These are phyloP conservation scores for Fusarium devonianum DNA, from an alignment of 2,329 filamentous ascomycete species.

Conservation along the genomic window DNA sequence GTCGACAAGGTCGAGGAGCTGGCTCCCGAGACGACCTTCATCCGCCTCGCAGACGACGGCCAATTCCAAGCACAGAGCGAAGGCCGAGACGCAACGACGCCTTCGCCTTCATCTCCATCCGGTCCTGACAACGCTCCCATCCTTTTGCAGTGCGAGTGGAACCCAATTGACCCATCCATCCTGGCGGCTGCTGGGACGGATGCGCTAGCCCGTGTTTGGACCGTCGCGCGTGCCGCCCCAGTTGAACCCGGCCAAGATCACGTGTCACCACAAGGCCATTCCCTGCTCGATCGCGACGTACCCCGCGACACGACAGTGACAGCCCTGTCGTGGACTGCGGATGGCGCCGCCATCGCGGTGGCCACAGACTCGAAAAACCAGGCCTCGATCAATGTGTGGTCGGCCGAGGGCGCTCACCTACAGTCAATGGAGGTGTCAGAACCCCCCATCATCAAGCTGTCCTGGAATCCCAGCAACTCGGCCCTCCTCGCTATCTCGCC, in stretches of 20 bases:
- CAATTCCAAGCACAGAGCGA: conserved; percentile 41
- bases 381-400: conserved; percentile 65
- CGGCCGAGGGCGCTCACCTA: conserved; percentile 58
- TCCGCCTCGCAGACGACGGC: conserved; percentile 60
- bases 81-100: conserved; percentile 45
- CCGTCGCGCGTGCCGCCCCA: conserved; percentile 62
- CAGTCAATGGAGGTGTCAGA: conserved; percentile 65
- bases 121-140: conserved; percentile 63
- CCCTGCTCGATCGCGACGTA: conserved; percentile 61
- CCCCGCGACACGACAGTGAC: conserved; percentile 62
- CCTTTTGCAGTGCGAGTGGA: conserved; percentile 74
- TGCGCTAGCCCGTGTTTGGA: conserved; percentile 75
- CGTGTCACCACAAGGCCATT: conserved; percentile 48
- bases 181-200: conserved; percentile 74
- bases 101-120: conserved; percentile 48
- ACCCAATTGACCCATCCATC: conserved; percentile 68
- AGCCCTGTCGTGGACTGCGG: conserved; percentile 66
- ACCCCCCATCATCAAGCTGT: conserved; percentile 67
- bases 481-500: conserved; percentile 66
- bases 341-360: conserved; percentile 63
- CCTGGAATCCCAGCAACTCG: conserved; percentile 65
- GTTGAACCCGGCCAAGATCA: conserved; percentile 51
- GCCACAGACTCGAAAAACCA: conserved; percentile 61
- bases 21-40: conserved; percentile 65
- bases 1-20: conserved; percentile 70